A percentile compares a stretch with the other conserved stretches of the same genome.
phyloP scores from a whole-genome alignment of 2,329 filamentous ascomycete species.

The Pyrenochaeta sp. region DNA sequence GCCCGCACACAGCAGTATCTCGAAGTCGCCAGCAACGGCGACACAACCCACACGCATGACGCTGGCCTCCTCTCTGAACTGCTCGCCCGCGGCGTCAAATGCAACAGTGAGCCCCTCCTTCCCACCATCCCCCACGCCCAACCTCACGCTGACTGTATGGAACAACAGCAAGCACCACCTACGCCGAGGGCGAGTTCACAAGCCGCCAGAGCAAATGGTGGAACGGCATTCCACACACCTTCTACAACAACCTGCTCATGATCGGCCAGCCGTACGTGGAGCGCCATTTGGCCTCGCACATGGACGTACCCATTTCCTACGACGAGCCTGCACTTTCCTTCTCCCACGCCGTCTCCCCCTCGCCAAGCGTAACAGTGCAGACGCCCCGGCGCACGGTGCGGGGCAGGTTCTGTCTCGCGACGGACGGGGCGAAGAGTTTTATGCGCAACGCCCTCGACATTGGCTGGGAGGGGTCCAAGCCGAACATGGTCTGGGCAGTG shows the following conservation, averaged over 20 bases:
- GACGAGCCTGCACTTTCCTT: conserved; percentile 48
- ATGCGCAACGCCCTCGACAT: conserved; percentile 44
- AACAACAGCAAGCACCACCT: conserved; percentile 57
- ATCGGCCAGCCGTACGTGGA: conserved; percentile 59
- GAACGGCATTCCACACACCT: conserved; percentile 54
- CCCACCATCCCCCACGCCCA: no score
- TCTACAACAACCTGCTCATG: conserved; percentile 61
- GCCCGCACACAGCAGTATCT: conserved; percentile 59
- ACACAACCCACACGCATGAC: conserved; percentile 17
- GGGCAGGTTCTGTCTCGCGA: conserved; percentile 21
- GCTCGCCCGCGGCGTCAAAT: conserved; percentile 54
- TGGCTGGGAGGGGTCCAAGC: conserved; percentile 56
- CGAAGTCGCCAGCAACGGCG: conserved; percentile 54
- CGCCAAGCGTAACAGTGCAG: conserved; percentile 28
- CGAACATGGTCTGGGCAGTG: conserved; percentile 60
- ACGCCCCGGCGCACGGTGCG: conserved; percentile 14
- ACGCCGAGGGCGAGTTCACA: conserved; percentile 56
- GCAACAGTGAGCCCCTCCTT: conserved; percentile 60
- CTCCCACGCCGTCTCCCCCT: conserved; percentile 20
- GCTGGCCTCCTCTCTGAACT: conserved; percentile 38
- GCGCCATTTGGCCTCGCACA: conserved; percentile 44
- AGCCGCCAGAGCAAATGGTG: conserved; percentile 59
- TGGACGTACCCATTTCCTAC: conserved; percentile 49
- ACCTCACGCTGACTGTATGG: no score
- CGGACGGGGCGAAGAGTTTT: conserved; percentile 24